Base-by-base conservation (phyloP, 164 flowering plant species). In the Euptelea pleiosperma region DNA sequence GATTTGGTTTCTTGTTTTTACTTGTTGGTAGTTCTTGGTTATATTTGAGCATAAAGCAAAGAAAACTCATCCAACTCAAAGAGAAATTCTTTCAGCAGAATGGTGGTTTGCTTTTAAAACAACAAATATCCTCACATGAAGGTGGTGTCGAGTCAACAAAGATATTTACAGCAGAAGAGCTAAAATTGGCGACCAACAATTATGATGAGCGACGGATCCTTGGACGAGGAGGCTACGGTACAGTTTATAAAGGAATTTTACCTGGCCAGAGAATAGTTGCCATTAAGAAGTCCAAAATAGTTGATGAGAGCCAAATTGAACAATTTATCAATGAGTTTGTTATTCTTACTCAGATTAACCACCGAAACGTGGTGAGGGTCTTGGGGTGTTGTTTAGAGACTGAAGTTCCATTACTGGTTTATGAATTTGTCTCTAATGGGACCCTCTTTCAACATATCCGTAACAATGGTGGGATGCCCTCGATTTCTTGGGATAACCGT, bases 331-430 rank as follows among this genome's bases (percentile, higher is more conserved):
- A 63, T 16, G 70, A 65, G 49, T 59, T 70, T 4, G 60, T 40
- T 9, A 62, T 71, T 30, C 53, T 62, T 6, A 33, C 65, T 14
- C 71, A 63, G 24, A 49, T 71, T 35, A 67, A 67, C 24, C 75
- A 66, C 49, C 29, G 39, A 5, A 70, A 70, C 44, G 70, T 60
- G 49, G 71, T 71, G 21, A 71, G 55, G 55, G 64, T 62, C 25
- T 57, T 52, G 50, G 70, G 70, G 0, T 66, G 75, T 59, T 62
- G 70, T 28, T 49, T 71, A 36, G 72, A 67, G 55, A 52, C 66
- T 5, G 57, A 68, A 12, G 72, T 64, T 31, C 70, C 76, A 1
- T 46, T 64, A 33, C 39, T 71, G 24, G 71, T 71, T 3, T 71
- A 67, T 37, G 71, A 67, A 26, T 63, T 29, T 29, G 47, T 71